Base-by-base conservation (phyloP, 2,329 filamentous ascomycete genomes). In the Neonectria hederae region DNA sequence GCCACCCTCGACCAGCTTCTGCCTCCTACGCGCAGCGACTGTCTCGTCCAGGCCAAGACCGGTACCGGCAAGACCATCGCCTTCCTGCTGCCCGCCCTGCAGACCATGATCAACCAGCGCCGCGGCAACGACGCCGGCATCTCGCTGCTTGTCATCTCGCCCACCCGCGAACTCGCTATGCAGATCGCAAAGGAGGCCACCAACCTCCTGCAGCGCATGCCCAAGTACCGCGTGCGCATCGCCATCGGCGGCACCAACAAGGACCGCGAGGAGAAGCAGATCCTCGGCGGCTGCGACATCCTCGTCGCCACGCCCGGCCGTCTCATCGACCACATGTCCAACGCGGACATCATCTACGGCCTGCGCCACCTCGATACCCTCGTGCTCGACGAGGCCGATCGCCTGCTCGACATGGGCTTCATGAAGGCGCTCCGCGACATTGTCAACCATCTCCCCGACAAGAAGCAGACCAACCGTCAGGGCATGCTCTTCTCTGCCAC, bases 401-500 rank as follows among this genome's bases (percentile, higher is more conserved):
- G 92, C 38, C 86, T 97, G 42, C 86, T 97, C 3, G 93, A 97
- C 75, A 89, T 94, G 76, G 93, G 95, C 70, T 97, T 97, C 75
- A 89, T 92, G n/a, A 88, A 89, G 2, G 89, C 91, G 10, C 83
- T 97, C 3, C 88, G 91, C 76, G 91, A 92, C 71, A 94, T 97
- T 64, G 84, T 97, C 21, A 83, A 86, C 69, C 86, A 89, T 11
- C 83, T 97, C 4, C 92, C 92, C 0, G 78, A 86, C 65, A 88
- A 89, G 76, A 76, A 81, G 2, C 77, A 84, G 55, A 85, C 88
- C 28, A 83, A 89, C 62, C 80, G 87, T 55, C 89, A 90, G 68
- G 93, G 93, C 54, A 93, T 92, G 83, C 88, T 96, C 51, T 97
- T 96, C 83, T 94, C 90, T 4, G 93, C 93, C 10, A 97, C 93